phyloP scores from a whole-genome alignment of 352 stramenopile species.

The Blastocystis sp. region DNA sequence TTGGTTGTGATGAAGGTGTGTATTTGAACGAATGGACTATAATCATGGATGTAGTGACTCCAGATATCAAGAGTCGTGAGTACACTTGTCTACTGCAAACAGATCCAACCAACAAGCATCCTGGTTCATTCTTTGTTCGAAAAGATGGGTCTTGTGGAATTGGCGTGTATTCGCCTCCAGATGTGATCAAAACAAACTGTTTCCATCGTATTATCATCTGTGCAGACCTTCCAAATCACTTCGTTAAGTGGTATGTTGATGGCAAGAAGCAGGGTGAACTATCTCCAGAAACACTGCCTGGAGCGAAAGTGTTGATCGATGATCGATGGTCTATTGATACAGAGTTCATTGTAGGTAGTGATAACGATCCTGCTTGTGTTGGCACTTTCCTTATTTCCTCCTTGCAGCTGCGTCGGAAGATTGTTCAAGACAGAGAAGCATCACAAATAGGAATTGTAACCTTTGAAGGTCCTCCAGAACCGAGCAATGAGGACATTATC shows the following conservation, averaged over 20 bases:
- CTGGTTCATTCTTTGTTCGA: constrained; percentile 31
- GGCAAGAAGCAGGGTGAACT: constrained; percentile 42
- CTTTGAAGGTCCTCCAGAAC: constrained; percentile 41
- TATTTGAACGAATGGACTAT: constrained; percentile 53
- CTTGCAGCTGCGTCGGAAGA: constrained; percentile 22
- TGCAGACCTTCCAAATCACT: neutral
- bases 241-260: constrained; percentile 43
- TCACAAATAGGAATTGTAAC: constrained; percentile 9
- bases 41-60: constrained; percentile 37
- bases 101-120: constrained; percentile 35
- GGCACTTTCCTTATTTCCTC: constrained; percentile 6
- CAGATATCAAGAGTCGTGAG: neutral
- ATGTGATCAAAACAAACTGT: constrained; percentile 20
- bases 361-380: constrained; percentile 2
- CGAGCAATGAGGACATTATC: constrained; percentile 44
- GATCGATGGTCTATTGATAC: constrained; percentile 55
- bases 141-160: constrained; percentile 36
- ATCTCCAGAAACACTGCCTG: neutral
- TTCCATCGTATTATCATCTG: constrained; percentile 50
- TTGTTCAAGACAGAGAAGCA: constrained; percentile 1
- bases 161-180: constrained; percentile 27
- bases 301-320: neutral
- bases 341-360: constrained; percentile 21
- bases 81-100: constrained; percentile 53
- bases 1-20: neutral